Base-by-base conservation (phyloP, 169 alveolate species). In the Ichthyophthirius multifiliis region DNA sequence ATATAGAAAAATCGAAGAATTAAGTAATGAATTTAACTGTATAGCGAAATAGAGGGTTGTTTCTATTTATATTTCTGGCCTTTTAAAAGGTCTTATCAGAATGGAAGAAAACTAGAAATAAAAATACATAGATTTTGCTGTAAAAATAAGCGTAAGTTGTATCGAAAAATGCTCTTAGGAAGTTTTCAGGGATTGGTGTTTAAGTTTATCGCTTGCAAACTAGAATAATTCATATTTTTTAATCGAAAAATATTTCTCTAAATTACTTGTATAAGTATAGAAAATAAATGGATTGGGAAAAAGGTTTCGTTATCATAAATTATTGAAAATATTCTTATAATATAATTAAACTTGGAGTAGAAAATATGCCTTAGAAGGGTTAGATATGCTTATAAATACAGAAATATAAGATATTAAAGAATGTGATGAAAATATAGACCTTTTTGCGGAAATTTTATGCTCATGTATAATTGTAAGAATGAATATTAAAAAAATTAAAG, bases 271-370 rank as follows among this genome's bases (percentile, higher is more conserved):
- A 55, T 3, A 20, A 20, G 10, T 55, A 16, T 27, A 55, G 6
- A n/a, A 20, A 34, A 10, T 27, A 10, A 55, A 55, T 13, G 71
- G 71, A 3, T 27, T 55, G 15, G 71, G 71, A n/a, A 55, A 55
- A 55, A 55, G 71, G 31, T 55, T 55, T 55, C 23, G 71, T 27
- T 55, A 55, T 55, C 71, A 55, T 23, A 55, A 55, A 27, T 39
- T 55, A 27, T 39, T 55, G 23, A 55, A 55, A 55, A 55, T 23
- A 0, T n/a, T 55, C 4, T 1, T 55, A 6, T 27, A 34, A 27
- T 55, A 27, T 27, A 55, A 55, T 55, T 23, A 55, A 55, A 55
- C 71, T 18, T 55, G 71, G 71, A 39, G 43, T 23, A 55, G 71
- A 55, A 55, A 55, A 5, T 55, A 55, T 23, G 1, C 32, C 34